A percentile compares a stretch with the other conserved stretches of the same genome.
Conservation (phyloP, 2,329 filamentous ascomycete genomes). For the Thielaviopsis cerberus region DNA sequence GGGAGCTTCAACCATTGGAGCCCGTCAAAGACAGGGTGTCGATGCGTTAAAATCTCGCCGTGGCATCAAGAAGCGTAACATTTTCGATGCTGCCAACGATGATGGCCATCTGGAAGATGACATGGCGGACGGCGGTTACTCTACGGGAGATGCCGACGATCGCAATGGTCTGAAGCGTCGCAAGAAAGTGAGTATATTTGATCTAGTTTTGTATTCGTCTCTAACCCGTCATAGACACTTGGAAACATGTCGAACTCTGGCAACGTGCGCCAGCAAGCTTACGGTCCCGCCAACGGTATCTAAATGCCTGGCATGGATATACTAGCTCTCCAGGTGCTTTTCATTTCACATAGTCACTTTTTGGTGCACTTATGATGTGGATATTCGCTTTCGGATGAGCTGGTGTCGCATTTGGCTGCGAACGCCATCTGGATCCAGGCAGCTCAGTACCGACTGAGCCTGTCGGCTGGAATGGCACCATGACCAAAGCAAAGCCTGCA, state of each 20-base stretch:
- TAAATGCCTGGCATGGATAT: slow-evolving; percentile 17
- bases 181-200: slow-evolving; percentile 36
- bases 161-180: slow-evolving; percentile 37
- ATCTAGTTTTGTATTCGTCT: slow-evolving; percentile 17
- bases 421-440: background rate
- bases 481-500: background rate
- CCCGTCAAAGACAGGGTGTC: slow-evolving; percentile 1
- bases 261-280: slow-evolving; percentile 31
- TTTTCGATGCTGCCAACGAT: slow-evolving; percentile 55
- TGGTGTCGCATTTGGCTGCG: background rate
- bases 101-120: slow-evolving; percentile 56
- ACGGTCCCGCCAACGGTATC: slow-evolving; percentile 39
- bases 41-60: slow-evolving; percentile 42
- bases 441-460: background rate
- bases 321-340: background rate
- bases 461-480: background rate
- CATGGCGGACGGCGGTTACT: slow-evolving; percentile 42
- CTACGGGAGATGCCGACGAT: slow-evolving; percentile 53
- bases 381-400: background rate
- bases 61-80: slow-evolving; percentile 53
- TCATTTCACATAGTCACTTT: background rate
- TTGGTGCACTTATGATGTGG: slow-evolving; percentile 2
- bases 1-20: background rate
- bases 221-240: slow-evolving; percentile 30
- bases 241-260: slow-evolving; percentile 25